A percentile compares a stretch with the other conserved stretches of the same genome.
phyloP scores from a whole-genome alignment of 495 filamentous ascomycete genomes.

The Hyphodiscus hymeniophilus region DNA sequence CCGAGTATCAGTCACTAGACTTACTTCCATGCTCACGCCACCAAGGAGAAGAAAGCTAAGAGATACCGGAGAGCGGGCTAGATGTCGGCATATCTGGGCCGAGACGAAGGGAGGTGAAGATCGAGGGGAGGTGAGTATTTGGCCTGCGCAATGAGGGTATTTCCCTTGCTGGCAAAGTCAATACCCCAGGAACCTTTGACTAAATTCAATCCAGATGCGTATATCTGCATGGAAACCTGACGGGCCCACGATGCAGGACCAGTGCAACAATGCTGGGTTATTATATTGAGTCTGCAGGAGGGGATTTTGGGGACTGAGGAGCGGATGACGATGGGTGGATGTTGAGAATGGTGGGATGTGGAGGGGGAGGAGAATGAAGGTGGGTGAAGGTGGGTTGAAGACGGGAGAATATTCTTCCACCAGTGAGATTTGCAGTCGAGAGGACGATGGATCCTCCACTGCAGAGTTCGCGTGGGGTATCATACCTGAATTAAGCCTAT shows the following conservation, averaged over 20 bases:
- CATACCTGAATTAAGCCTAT: background rate
- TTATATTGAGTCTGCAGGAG: too few relatives aligned
- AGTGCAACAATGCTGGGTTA: background rate
- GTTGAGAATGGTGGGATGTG: background rate
- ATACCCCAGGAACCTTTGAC: too few relatives aligned
- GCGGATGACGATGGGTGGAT: slow-evolving; percentile 8
- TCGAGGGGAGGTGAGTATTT: background rate
- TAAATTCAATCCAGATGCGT: slow-evolving; percentile 9
- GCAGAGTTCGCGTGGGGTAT: slow-evolving; percentile 17
- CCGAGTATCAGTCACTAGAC: background rate
- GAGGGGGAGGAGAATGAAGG: slow-evolving; percentile 4
- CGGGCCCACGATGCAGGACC: slow-evolving; percentile 6
- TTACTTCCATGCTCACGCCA: too few relatives aligned
- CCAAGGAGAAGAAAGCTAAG: too few relatives aligned
- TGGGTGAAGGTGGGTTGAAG: background rate
- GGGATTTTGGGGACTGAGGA: slow-evolving; percentile 5
- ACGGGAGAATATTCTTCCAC: slow-evolving; percentile 22
- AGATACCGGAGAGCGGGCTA: too few relatives aligned
- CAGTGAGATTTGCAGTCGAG: slow-evolving; percentile 1
- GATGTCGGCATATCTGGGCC: too few relatives aligned
- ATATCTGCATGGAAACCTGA: background rate
- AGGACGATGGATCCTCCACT: slow-evolving; percentile 9
- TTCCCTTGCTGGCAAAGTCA: background rate
- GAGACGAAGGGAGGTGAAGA: too few relatives aligned
- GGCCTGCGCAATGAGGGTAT: background rate